Evolutionary conservation across 176 grass and related monocot species (phyloP), one percentile per base, ranked within the genome.

Genomic region (Miscanthus lutarioriparius): DNA sequence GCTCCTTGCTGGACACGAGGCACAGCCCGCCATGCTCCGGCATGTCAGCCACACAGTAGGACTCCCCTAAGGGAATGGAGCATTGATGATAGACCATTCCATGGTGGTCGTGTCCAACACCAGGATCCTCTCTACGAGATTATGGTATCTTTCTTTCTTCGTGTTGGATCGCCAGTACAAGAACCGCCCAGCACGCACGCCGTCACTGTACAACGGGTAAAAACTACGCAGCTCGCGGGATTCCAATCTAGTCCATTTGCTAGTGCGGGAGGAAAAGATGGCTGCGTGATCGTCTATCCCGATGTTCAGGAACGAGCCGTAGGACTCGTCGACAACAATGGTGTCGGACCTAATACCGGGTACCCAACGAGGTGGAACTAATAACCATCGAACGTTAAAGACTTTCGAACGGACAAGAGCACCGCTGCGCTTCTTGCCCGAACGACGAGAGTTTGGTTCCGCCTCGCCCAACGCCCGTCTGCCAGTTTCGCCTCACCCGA

Each of bases 1-100:
- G 85, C 44, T 87, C 85, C 8, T 81, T 43, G 70, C 85, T 81
- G 77, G 77, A 74, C 33, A 81, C 70, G 0, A 86, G 36, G 69
- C 85, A 86, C 70, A 85, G 67, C 20, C 82, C 44, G 14, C 72
- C 61, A 19, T 67, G 82, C 82, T 84, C 82, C 6, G 61, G 10
- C 61, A 84, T 39, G 82, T 84, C 61, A 0, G 72, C 44, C 1
- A 81, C 25, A 22, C 78, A 87, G 35, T 81, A 81, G 1, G 85
- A 67, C 39, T 87, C 44, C 17, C 78, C 59, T 2, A 7, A 4
- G 61, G 32, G 3, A 81, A 74, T 7, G 85, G 61, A 1, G 41
- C 67, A 1, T 10, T 2, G 10, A 27, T 53, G 39, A 73, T 5
- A 7, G 84, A 73, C 84, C 76, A 86, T n/a, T 11, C 36, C 84